A percentile compares a stretch with the other conserved stretches of the same genome.
These are phyloP conservation scores for Oryza longistaminata DNA, from an alignment of 176 grass and related monocot genomes.

Conservation along the genomic window DNA sequence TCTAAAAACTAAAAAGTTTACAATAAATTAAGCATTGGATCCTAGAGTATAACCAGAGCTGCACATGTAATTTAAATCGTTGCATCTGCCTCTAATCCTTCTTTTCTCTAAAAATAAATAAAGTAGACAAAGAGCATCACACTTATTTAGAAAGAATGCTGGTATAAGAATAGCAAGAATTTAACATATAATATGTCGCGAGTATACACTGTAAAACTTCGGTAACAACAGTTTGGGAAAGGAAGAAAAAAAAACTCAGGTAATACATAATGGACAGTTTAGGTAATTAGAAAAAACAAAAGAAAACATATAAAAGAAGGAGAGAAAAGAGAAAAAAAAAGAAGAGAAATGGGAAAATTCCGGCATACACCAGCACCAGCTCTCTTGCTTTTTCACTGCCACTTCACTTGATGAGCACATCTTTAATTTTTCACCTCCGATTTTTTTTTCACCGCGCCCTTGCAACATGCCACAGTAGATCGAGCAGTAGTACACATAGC, in stretches of 20 bases:
- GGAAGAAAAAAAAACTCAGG: slow-evolving; percentile 40
- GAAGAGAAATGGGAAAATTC: background rate
- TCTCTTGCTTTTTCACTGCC: slow-evolving; percentile 36
- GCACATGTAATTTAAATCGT: background rate
- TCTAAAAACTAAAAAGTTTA: slow-evolving; percentile 11
- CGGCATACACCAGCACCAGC: slow-evolving; percentile 38
- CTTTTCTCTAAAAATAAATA: background rate
- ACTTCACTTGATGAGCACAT: slow-evolving; percentile 37
- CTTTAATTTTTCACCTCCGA: background rate
- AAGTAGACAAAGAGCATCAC: background rate
- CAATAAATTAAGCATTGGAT: slow-evolving; percentile 34
- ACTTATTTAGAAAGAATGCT: slow-evolving; percentile 28
- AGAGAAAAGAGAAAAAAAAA: background rate
- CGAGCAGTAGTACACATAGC: slow-evolving; percentile 46
- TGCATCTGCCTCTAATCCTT: background rate
- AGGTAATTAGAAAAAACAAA: slow-evolving; percentile 29
- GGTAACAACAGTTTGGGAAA: slow-evolving; percentile 48
- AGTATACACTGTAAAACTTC: slow-evolving; percentile 68
- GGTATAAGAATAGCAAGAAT: slow-evolving; percentile 29
- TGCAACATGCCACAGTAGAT: slow-evolving; percentile 30
- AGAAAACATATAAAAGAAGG: background rate
- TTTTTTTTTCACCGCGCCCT: slow-evolving; percentile 31
- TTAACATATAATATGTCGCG: slow-evolving; percentile 53
- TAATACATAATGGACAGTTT: slow-evolving; percentile 70
- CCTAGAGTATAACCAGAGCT: slow-evolving; percentile 29